A percentile compares a stretch with the other conserved stretches of the same genome.
These are phyloP conservation scores for Cryphonectria parasitica DNA, from an alignment of 2,329 filamentous ascomycete genomes.

Conservation along the genomic window DNA sequence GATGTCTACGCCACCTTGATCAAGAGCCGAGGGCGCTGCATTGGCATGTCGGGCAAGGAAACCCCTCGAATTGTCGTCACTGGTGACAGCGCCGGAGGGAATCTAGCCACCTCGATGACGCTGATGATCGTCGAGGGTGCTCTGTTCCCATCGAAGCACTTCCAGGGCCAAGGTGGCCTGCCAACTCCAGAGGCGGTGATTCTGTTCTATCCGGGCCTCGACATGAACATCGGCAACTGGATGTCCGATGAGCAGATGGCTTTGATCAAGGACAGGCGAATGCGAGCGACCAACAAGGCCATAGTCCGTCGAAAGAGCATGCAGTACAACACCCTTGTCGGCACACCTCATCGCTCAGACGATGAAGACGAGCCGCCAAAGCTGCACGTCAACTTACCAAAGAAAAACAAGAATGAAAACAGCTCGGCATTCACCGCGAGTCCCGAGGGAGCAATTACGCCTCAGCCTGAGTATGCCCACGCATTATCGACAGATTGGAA, in stretches of 20 bases:
- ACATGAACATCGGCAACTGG: slow-evolving; percentile 99
- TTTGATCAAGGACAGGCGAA: slow-evolving; percentile 81
- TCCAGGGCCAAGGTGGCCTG: slow-evolving; percentile 61
- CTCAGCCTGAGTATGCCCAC: slow-evolving; percentile 57
- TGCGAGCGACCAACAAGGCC: slow-evolving; percentile 75
- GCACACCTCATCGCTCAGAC: slow-evolving; percentile 80
- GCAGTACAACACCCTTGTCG: slow-evolving; percentile 83
- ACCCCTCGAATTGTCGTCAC: slow-evolving; percentile 72
- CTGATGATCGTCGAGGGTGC: slow-evolving; percentile 87
- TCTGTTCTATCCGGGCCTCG: slow-evolving; percentile 85
- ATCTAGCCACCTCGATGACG: slow-evolving; percentile 77
- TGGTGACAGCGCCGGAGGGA: slow-evolving; percentile 83
- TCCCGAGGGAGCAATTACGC: slow-evolving; percentile 37
- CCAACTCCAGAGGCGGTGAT: slow-evolving; percentile 80
- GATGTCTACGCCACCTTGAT: slow-evolving; percentile 81
- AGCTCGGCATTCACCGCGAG: slow-evolving; percentile 27
- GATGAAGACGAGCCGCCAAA: slow-evolving; percentile 63
- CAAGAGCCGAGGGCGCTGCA: slow-evolving; percentile 71
- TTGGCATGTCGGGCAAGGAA: slow-evolving; percentile 71
- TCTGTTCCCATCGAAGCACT: slow-evolving; percentile 58
- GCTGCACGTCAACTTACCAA: slow-evolving; percentile 25
- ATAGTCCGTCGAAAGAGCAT: slow-evolving; percentile 84
- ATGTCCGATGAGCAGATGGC: slow-evolving; percentile 99
- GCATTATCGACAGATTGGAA: slow-evolving; percentile 46
- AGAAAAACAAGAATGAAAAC: slow-evolving; percentile 28